Evolutionary conservation across 2,329 filamentous ascomycete genomes (phyloP), one percentile per base, ranked within the genome.

Genomic region (Dryadomyces quercivorus): DNA sequence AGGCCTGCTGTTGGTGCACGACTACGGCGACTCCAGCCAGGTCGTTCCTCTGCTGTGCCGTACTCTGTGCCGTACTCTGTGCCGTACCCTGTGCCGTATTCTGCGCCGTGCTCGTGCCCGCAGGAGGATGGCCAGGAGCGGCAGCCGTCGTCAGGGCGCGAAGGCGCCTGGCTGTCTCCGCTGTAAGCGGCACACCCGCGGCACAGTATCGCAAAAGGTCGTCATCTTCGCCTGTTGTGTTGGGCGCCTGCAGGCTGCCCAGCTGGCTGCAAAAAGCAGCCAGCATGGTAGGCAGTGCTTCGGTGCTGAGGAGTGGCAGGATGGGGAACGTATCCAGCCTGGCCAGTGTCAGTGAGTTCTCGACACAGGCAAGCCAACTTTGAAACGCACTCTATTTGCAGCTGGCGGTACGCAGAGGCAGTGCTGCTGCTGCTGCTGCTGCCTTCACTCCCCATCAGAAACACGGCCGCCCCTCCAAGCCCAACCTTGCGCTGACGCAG

Each of bases 321-420:
- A 76, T 60, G 5, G 72, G 69, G 8, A 74, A 60, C 36, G 61
- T 64, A 43, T 61, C 59, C 15, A 69, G 50, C 7, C 71, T 45
- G n/a, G 16, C 4, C 20, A 73, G 51, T 10, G 20, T 46, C n/a
- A 46, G 44, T 10, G 3, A 8, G 15, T 16, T 4, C 31, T 50
- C 16, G 20, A n/a, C 5, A 5, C 3, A 15, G 10, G n/a, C 18
- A n/a, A 34, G 26, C 5, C 4, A 7, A 18, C 38, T 42, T 9
- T 42, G 12, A 20, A 7, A 47, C 69, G 59, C 61, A 76, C 73
- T 70, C 63, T 50, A 72, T 63, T 52, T 80, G 75, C 40, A 80
- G 36, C 49, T 54, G 42, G 52, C 31, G 63, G 61, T 60, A 70
- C 66, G 34, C 66, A 54, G 13, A 59, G 22, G 13, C 21, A 22